Evolutionary conservation across 768 basidiomycete species (phyloP).

Genomic region (Russula foetens): DNA sequence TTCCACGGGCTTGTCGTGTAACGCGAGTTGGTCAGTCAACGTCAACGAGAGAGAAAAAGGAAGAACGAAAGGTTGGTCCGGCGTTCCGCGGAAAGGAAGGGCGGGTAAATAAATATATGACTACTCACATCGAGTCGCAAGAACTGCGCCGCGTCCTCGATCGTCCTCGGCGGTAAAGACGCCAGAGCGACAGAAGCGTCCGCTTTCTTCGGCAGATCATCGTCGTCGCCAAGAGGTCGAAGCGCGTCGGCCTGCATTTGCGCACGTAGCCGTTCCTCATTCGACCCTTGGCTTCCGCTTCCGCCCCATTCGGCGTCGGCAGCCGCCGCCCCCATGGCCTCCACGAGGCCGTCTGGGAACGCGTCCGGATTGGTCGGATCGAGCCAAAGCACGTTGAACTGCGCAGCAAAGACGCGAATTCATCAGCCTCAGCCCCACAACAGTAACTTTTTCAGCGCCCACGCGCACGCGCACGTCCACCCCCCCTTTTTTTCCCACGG

Average conservation of each 20-base stretch:
- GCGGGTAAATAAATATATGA: too few relatives aligned
- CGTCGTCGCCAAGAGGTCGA: constrained; percentile 39
- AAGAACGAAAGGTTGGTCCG: constrained; percentile 30
- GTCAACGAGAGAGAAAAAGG: background rate
- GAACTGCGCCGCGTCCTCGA: constrained; percentile 64
- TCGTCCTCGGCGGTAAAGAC: constrained; percentile 42
- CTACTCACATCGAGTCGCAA: constrained; percentile 45
- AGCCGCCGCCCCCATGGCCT: constrained; percentile 46
- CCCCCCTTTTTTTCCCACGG: too few relatives aligned
- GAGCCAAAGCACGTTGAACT: constrained; percentile 83
- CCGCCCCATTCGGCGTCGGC: constrained; percentile 20
- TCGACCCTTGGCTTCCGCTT: constrained; percentile 14
- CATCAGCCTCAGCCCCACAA: too few relatives aligned
- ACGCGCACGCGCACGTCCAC: too few relatives aligned
- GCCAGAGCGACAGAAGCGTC: constrained; percentile 16
- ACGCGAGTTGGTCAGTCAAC: background rate
- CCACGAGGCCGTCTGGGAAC: constrained; percentile 58
- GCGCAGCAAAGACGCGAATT: background rate
- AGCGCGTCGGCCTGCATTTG: constrained; percentile 76
- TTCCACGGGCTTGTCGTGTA: constrained; percentile 49
- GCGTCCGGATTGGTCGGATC: constrained; percentile 56
- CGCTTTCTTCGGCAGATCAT: constrained; percentile 25
- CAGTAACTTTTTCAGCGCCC: background rate
- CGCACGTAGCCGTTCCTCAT: constrained; percentile 47
- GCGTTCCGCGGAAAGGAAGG: too few relatives aligned